phyloP scores from a whole-genome alignment of 1,284 basidiomycete genomes.

The Neonothopanus nambi region DNA sequence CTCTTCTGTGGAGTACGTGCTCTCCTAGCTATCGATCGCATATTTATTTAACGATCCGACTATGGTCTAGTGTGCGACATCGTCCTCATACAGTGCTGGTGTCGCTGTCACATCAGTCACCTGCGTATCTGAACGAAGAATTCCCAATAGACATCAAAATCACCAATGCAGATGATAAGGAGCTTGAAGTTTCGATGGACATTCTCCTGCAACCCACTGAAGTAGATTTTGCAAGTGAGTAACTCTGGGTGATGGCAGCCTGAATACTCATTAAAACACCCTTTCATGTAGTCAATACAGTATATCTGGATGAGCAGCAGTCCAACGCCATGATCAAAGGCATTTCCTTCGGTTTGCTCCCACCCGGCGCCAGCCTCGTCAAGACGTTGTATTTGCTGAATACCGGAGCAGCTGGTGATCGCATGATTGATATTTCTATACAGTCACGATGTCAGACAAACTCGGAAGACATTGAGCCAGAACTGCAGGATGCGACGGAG shows the following conservation, averaged over 20 bases:
- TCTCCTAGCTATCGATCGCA: conserved; percentile 8
- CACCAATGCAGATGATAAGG: conserved; percentile 65
- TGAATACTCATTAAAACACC: not conserved
- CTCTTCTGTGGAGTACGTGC: conserved; percentile 51
- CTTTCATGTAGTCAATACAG: conserved; percentile 54
- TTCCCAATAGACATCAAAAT: conserved; percentile 71
- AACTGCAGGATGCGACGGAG: conserved; percentile 52
- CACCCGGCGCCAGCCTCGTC: conserved; percentile 51
- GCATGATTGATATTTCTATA: conserved; percentile 74
- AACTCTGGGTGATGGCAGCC: not conserved
- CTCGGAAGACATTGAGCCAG: conserved; percentile 10
- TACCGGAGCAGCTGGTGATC: conserved; percentile 61
- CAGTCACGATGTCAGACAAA: conserved; percentile 47
- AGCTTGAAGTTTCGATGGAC: conserved; percentile 69
- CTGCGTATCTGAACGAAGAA: conserved; percentile 78
- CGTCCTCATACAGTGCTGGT: conserved; percentile 61
- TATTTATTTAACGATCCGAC: conserved; percentile 1
- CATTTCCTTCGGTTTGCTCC: conserved; percentile 60
- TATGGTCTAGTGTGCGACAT: conserved; percentile 63
- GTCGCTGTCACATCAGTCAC: conserved; percentile 54
- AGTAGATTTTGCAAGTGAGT: conserved; percentile 70
- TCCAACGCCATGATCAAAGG: conserved; percentile 76
- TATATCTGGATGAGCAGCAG: conserved; percentile 58
- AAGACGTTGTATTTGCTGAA: conserved; percentile 64
- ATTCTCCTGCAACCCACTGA: conserved; percentile 79